These are phyloP conservation scores for Ophiostoma pallidulum DNA, from an alignment of 2,329 filamentous ascomycete species.

Conservation along the genomic window DNA sequence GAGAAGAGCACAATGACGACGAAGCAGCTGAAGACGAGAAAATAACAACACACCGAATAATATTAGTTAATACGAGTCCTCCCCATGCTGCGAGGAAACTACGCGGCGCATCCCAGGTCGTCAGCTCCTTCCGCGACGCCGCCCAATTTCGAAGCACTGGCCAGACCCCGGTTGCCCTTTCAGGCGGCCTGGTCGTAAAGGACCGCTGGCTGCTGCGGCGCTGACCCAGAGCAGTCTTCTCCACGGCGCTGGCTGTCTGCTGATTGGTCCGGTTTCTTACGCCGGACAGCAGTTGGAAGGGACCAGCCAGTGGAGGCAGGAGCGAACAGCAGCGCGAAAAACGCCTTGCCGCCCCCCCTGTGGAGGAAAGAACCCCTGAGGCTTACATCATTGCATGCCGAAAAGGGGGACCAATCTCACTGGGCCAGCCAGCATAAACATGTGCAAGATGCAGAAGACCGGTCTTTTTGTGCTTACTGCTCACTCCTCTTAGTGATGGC, in stretches of 20 bases:
- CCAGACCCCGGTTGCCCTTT: too few species aligned
- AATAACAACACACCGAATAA: slow-evolving; percentile 1
- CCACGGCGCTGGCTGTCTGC: too few species aligned
- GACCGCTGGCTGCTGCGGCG: too few species aligned
- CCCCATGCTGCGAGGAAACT: too few species aligned
- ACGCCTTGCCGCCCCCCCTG: slow-evolving; percentile 9
- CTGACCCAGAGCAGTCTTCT: too few species aligned
- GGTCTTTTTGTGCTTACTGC: too few species aligned
- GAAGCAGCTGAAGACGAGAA: slow-evolving; percentile 5
- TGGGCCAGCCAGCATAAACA: too few species aligned
- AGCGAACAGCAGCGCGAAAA: slow-evolving; percentile 2
- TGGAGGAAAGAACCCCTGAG: slow-evolving; percentile 2
- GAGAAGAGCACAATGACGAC: not conserved
- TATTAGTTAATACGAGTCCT: not conserved
- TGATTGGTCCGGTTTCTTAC: not conserved
- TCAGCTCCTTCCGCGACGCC: not conserved
- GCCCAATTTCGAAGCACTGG: not conserved
- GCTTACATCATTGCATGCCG: not conserved
- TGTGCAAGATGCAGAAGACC: too few species aligned
- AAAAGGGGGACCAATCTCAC: too few species aligned
- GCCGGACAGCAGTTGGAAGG: too few species aligned
- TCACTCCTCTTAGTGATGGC: too few species aligned
- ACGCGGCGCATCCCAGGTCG: slow-evolving; percentile 2
- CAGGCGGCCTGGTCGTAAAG: too few species aligned
- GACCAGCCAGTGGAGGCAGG: not conserved